Percentiles rank a stretch among this genome's conserved stretches.
phyloP scores from a whole-genome alignment of 352 stramenopile genomes.

The Phytophthora cactorum region DNA sequence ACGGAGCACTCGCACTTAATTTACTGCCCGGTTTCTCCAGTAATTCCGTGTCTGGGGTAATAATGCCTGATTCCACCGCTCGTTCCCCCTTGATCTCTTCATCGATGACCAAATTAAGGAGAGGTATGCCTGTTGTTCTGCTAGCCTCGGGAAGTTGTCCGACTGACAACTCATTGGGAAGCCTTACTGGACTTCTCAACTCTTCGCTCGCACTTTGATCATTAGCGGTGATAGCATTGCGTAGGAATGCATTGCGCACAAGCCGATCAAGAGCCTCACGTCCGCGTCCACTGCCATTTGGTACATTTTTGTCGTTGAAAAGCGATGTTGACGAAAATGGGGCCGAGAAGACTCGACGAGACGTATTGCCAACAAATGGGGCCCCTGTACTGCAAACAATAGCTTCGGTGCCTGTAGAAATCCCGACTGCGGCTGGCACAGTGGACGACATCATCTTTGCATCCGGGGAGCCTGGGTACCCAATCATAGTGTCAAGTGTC shows the following conservation, averaged over 20 bases:
- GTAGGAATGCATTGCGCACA: slow-evolving; percentile 56
- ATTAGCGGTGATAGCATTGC: slow-evolving; percentile 38
- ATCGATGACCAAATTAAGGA: not conserved
- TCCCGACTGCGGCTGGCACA: not conserved
- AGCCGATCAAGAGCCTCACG: slow-evolving; percentile 65
- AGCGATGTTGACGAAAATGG: slow-evolving; percentile 43
- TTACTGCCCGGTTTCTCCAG: slow-evolving; percentile 9
- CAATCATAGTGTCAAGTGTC: slow-evolving; percentile 43
- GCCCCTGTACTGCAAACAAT: slow-evolving; percentile 28
- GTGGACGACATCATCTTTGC: slow-evolving; percentile 15
- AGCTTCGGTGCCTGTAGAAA: slow-evolving; percentile 28
- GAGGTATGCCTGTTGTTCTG: slow-evolving; percentile 3
- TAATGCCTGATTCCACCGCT: slow-evolving; percentile 1
- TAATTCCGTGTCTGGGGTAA: not conserved
- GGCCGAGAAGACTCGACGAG: slow-evolving; percentile 24
- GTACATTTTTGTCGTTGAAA: slow-evolving; percentile 54
- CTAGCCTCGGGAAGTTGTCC: not conserved
- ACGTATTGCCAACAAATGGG: slow-evolving; percentile 32
- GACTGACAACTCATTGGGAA: not conserved
- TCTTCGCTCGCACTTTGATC: slow-evolving; percentile 1
- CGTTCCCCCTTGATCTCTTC: slow-evolving; percentile 5
- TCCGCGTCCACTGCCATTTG: slow-evolving; percentile 49
- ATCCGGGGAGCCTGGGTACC: slow-evolving; percentile 20
- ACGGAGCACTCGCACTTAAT: not conserved
- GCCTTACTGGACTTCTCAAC: not conserved